Base-by-base conservation (phyloP, 1,284 basidiomycete species). In the Apiotrichum gamsii region DNA sequence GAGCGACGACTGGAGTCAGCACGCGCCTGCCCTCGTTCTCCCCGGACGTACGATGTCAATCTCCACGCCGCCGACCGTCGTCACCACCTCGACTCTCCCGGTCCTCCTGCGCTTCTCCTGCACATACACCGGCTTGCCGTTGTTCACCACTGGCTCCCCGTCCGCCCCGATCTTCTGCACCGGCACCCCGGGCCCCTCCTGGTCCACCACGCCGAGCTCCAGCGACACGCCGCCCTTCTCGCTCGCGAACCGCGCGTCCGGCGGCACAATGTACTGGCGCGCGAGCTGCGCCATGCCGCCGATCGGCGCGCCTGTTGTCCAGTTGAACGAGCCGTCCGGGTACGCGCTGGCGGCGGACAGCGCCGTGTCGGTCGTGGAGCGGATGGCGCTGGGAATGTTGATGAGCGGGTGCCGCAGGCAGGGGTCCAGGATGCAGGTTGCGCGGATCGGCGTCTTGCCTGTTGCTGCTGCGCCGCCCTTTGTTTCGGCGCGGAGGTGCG, bases 21-120 rank as follows among this genome's bases (percentile, higher is more conserved):
- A n/a, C n/a, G n/a, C n/a, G n/a, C n/a, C n/a, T n/a, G n/a, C n/a
- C n/a, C n/a, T n/a, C n/a, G n/a, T n/a, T n/a, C n/a, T n/a, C n/a
- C n/a, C n/a, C n/a, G 5, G 2, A 65, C 65, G 55, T 44, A 65
- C 63, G n/a, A 70, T 10, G 28, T 70, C 68, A 13, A 69, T 36
- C 32, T 59, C 58, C 21, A 67, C 57, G 1, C 66, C 68, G 19
- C 66, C 68, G 6, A 43, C 43, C 35, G 57, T 59, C 16, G 49
- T 64, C 9, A 30, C 21, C 3, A 67, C 59, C 37, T 67, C 61
- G 1, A 69, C 62, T 20, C 65, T 57, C 0, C 62, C 65, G 39
- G 54, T 64, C n/a, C n/a, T n/a, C 29, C 57, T 63, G 34, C 65
- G 53, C 2, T n/a, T n/a, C n/a, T n/a, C n/a, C n/a, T n/a, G n/a